phyloP scores from a whole-genome alignment of 306 rosid species.

The Glycine latifolia region DNA sequence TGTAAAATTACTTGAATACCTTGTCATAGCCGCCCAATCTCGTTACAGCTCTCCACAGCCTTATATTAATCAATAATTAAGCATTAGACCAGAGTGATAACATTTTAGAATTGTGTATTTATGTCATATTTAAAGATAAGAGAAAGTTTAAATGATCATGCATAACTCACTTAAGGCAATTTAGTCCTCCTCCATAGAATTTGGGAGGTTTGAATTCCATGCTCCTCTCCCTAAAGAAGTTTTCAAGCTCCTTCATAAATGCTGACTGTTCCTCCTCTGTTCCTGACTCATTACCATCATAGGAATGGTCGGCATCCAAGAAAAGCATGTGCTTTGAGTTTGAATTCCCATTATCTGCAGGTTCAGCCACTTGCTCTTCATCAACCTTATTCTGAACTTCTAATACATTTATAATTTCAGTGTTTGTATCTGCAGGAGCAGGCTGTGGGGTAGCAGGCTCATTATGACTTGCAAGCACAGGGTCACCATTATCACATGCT shows the following conservation, averaged over 20 bases:
- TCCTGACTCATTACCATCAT: constrained; percentile 89
- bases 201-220: constrained; percentile 97
- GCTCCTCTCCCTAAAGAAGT: constrained; percentile 86
- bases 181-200: constrained; percentile 94
- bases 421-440: constrained; percentile 50
- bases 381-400: constrained; percentile 53
- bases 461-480: constrained; percentile 39
- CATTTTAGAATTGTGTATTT: constrained; percentile 29
- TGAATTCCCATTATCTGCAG: constrained; percentile 63
- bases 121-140: constrained; percentile 17
- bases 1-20: constrained; percentile 54
- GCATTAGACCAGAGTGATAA: constrained; percentile 47
- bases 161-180: constrained; percentile 91
- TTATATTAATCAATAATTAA: constrained; percentile 53
- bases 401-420: constrained; percentile 49
- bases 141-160: constrained; percentile 25
- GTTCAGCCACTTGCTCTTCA: constrained; percentile 58
- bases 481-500: constrained; percentile 43
- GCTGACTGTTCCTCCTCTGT: constrained; percentile 88
- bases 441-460: constrained; percentile 47
- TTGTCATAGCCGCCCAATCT: constrained; percentile 99
- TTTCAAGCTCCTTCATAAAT: constrained; percentile 89
- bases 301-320: constrained; percentile 64
- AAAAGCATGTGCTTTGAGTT: constrained; percentile 57
- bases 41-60: constrained; percentile 96